These are phyloP conservation scores for Cryptosporidium sp. DNA, from an alignment of 169 alveolate genomes.

Conservation along the genomic window DNA sequence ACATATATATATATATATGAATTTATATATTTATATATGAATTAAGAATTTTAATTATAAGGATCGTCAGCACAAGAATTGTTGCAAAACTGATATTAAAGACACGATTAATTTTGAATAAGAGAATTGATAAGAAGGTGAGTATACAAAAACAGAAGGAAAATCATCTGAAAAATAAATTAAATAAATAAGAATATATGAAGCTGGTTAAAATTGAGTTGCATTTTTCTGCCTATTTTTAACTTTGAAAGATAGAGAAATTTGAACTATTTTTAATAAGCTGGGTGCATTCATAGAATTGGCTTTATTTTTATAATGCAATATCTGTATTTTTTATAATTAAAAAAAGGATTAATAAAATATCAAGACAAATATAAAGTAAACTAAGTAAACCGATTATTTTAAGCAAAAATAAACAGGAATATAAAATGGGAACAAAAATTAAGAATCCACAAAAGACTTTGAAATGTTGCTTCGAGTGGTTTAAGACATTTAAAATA, in stretches of 20 bases:
- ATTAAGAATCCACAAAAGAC: slow-evolving; percentile 51
- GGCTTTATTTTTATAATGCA: background rate
- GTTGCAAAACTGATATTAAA: too few relatives aligned
- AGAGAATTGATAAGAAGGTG: background rate
- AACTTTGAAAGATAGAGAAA: background rate
- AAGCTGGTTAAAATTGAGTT: background rate
- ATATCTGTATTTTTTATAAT: background rate
- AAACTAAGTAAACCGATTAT: background rate
- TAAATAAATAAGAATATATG: background rate
- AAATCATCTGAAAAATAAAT: too few relatives aligned
- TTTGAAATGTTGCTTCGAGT: slow-evolving; percentile 61
- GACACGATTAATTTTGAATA: background rate
- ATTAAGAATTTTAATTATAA: too few relatives aligned
- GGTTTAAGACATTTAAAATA: slow-evolving; percentile 67
- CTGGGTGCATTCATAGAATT: background rate
- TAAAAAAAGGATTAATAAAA: background rate
- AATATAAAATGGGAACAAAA: slow-evolving; percentile 20
- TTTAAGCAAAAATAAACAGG: background rate
- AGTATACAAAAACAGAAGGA: background rate
- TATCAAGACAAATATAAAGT: background rate
- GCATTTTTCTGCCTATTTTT: background rate
- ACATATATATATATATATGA: too few relatives aligned
- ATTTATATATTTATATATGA: too few relatives aligned
- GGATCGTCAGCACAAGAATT: too few relatives aligned
- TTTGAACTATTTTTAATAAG: background rate